Conservation (phyloP, 495 filamentous ascomycete species). For the Penicillium manginii region DNA sequence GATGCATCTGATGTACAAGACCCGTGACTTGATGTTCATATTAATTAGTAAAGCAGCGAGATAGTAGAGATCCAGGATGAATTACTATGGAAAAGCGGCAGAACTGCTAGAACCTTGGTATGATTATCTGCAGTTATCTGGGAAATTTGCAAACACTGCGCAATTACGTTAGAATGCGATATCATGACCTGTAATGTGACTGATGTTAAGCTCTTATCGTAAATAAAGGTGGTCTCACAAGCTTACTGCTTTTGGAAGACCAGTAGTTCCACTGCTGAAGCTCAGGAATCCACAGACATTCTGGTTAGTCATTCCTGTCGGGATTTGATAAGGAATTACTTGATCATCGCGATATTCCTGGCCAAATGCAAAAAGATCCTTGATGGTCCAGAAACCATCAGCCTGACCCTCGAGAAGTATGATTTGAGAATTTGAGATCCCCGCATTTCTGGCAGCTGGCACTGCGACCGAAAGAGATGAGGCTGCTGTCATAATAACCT, state of each 20-base stretch:
- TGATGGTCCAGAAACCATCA: slow-evolving; percentile 51
- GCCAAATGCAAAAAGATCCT: slow-evolving; percentile 53
- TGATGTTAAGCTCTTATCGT: background rate
- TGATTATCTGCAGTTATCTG: slow-evolving; percentile 49
- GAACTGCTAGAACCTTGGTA: slow-evolving; percentile 54
- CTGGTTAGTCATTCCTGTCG: slow-evolving; percentile 52
- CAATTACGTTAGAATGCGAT: slow-evolving; percentile 64
- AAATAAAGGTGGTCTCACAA: background rate
- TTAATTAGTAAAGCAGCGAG: background rate
- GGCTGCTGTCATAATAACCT: slow-evolving; percentile 59
- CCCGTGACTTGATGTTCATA: slow-evolving; percentile 43
- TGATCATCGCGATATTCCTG: slow-evolving; percentile 41
- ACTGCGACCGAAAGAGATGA: slow-evolving; percentile 53
- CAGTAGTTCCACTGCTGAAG: slow-evolving; percentile 52
- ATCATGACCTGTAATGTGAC: slow-evolving; percentile 54
- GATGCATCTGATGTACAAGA: slow-evolving; percentile 63
- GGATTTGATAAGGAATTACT: slow-evolving; percentile 44
- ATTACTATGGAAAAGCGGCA: slow-evolving; percentile 57
- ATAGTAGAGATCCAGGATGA: background rate
- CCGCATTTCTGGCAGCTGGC: slow-evolving; percentile 54
- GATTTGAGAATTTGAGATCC: slow-evolving; percentile 52
- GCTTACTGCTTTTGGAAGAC: slow-evolving; percentile 36
- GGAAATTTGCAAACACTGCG: slow-evolving; percentile 61
- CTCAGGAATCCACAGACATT: slow-evolving; percentile 60
- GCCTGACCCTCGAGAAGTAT: slow-evolving; percentile 59